These are phyloP conservation scores for Hypoxylon sp. DNA, from an alignment of 2,329 filamentous ascomycete genomes.

Conservation along the genomic window DNA sequence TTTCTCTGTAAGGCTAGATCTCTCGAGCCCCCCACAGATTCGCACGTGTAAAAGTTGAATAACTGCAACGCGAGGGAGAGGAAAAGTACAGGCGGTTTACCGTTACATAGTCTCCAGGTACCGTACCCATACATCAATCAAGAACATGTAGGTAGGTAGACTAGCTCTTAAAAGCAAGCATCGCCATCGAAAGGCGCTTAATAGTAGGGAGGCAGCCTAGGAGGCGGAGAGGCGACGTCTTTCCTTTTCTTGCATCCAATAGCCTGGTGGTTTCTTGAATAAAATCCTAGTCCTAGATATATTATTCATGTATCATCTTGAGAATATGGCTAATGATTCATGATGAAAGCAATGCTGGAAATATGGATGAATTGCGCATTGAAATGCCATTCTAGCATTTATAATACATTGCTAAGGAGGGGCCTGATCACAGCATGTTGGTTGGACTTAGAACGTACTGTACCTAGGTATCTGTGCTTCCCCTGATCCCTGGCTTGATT, in stretches of 20 bases:
- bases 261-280: constrained; percentile 19
- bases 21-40: constrained; percentile 25
- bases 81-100: not conserved
- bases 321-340: no score
- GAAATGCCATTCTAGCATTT: no score
- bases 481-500: no score
- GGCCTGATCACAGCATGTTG: no score
- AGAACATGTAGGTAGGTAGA: no score
- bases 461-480: no score
- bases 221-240: constrained; percentile 1
- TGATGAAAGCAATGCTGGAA: no score
- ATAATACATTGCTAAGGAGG: no score
- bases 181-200: constrained; percentile 4
- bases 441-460: no score
- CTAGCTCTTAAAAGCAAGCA: constrained; percentile 20
- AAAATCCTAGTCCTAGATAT: constrained; percentile 9
- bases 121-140: constrained; percentile 8
- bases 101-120: constrained; percentile 21
- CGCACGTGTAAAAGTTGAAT: constrained; percentile 25
- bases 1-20: constrained; percentile 29
- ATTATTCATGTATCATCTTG: no score
- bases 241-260: constrained; percentile 26
- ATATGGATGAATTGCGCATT: no score
- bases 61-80: no score
- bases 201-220: constrained; percentile 2